These are phyloP conservation scores for Lagerstroemia speciosa DNA, from an alignment of 345 rosid genomes.

Conservation along the genomic window DNA sequence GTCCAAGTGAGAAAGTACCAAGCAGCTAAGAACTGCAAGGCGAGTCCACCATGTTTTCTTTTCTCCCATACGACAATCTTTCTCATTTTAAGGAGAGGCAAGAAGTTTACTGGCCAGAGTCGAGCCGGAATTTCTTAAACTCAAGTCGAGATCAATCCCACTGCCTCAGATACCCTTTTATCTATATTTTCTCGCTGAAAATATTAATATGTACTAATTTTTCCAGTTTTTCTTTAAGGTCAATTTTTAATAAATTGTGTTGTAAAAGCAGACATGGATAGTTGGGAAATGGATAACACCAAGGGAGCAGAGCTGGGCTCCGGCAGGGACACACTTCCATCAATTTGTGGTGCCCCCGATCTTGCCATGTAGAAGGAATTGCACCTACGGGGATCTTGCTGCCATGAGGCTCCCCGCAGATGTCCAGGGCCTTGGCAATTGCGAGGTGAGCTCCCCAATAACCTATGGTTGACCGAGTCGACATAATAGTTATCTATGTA, in stretches of 20 bases:
- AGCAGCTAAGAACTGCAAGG: constrained; percentile 86
- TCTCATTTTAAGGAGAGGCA: too few relatives aligned
- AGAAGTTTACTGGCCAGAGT: too few relatives aligned
- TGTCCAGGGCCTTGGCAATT: constrained; percentile 78
- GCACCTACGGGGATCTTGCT: constrained; percentile 91
- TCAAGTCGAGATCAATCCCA: too few relatives aligned
- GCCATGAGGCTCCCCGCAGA: constrained; percentile 89
- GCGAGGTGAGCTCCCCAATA: constrained; percentile 50
- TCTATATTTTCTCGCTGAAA: too few relatives aligned
- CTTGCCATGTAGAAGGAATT: constrained; percentile 57
- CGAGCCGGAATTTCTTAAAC: too few relatives aligned
- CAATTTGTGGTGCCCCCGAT: constrained; percentile 98
- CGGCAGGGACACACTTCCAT: constrained; percentile 86
- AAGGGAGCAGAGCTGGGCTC: constrained; percentile 89
- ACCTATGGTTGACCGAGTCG: too few relatives aligned
- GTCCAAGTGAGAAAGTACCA: constrained; percentile 94
- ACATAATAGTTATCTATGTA: too few relatives aligned
- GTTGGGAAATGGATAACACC: constrained; percentile 98
- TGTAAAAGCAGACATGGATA: constrained; percentile 65
- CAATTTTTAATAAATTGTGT: background rate
- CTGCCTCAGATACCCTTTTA: too few relatives aligned
- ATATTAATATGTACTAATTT: background rate
- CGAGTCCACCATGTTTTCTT: too few relatives aligned
- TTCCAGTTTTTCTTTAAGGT: background rate
- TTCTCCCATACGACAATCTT: too few relatives aligned